These are phyloP conservation scores for Neohortaea acidophila DNA, from an alignment of 495 filamentous ascomycete species.

Conservation along the genomic window DNA sequence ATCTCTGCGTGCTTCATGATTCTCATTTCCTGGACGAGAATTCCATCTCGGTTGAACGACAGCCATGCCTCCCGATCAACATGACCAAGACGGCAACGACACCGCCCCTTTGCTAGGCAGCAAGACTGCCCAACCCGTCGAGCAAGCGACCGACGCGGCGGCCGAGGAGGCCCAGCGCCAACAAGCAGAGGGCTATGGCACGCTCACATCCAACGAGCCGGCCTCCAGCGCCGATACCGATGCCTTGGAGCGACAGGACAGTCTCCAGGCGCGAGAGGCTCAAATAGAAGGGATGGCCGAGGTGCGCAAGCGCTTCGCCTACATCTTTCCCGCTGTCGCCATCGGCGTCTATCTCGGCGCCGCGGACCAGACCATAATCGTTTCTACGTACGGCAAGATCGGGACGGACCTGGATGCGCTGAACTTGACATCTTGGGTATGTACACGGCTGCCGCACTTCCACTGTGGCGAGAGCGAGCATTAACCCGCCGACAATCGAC, in stretches of 20 bases:
- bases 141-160: no score
- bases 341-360: conserved; percentile 58
- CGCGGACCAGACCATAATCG: conserved; percentile 69
- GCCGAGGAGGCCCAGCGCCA: no score
- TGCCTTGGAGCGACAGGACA: conserved; percentile 19
- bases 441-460: conserved; percentile 61
- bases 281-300: conserved; percentile 30
- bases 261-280: conserved; percentile 15
- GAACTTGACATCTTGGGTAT: conserved; percentile 72
- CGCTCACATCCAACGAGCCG: no score
- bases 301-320: conserved; percentile 32
- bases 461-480: conserved; percentile 60
- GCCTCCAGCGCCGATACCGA: conserved; percentile 18
- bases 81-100: no score
- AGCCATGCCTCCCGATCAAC: no score
- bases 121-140: no score
- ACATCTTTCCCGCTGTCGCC: conserved; percentile 41
- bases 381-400: conserved; percentile 65
- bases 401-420: conserved; percentile 65
- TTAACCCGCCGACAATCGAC: no score
- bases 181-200: no score
- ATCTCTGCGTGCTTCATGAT: no score
- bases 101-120: no score
- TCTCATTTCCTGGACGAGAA: no score
- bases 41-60: no score